A percentile compares a stretch with the other conserved stretches of the same genome.
Evolutionary conservation across 2,329 filamentous ascomycete species (phyloP).

Genomic region (Elsinoe batatas): DNA sequence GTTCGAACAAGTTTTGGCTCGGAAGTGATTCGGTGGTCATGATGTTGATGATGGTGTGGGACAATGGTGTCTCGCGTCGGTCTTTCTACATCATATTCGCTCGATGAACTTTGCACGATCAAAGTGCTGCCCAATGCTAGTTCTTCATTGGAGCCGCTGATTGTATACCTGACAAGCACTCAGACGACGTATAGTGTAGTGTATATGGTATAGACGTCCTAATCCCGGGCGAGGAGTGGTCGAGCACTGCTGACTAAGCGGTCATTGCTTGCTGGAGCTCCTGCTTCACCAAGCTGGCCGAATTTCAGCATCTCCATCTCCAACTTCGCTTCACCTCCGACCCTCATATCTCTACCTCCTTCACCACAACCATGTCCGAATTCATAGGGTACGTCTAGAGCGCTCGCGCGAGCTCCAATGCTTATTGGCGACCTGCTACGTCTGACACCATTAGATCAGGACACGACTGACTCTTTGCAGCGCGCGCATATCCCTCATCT

Average conservation of each 20-base stretch:
- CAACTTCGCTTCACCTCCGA: conserved; percentile 4
- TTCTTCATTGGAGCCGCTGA: too few relatives aligned
- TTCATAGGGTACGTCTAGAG: conserved; percentile 45
- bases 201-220: too few relatives aligned
- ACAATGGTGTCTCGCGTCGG: too few relatives aligned
- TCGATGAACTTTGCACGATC: too few relatives aligned
- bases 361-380: conserved; percentile 43
- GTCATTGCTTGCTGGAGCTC: neutral
- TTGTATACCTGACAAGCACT: too few relatives aligned
- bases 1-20: conserved; percentile 39
- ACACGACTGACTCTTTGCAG: conserved; percentile 36
- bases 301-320: conserved; percentile 2
- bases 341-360: conserved; percentile 7
- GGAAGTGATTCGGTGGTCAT: conserved; percentile 19
- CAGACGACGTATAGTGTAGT: too few relatives aligned
- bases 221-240: too few relatives aligned
- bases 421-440: neutral
- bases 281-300: conserved; percentile 4
- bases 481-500: conserved; percentile 91
- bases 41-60: conserved; percentile 12
- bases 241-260: neutral
- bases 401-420: neutral
- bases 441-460: conserved; percentile 15
- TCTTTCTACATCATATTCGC: too few relatives aligned
- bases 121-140: too few relatives aligned